Evolutionary conservation across 305 asterid species (phyloP), one percentile per base, ranked within the genome.

Genomic region (Fraxinus nigra): DNA sequence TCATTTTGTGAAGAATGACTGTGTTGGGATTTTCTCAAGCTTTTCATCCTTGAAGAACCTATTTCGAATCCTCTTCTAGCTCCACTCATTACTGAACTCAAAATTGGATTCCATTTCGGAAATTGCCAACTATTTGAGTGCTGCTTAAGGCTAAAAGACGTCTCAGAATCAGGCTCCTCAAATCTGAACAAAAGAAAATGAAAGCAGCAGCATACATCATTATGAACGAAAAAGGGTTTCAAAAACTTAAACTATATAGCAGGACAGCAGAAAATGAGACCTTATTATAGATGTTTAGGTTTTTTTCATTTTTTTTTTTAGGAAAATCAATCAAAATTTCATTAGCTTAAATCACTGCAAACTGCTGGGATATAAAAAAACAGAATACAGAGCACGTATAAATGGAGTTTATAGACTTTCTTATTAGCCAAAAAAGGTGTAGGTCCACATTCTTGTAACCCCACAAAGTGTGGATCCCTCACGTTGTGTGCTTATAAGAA

Each of bases 81-180:
- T 9, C 84, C 65, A 24, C 85, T 87, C 14, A 75, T 26, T 16
- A 87, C 35, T 28, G 91, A 84, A 72, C 87, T 81, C 28, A 88
- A 59, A 51, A 73, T 79, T 26, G 85, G 86, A 59, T 84, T 90
- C 79, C 48, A 82, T 35, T 79, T 48, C 1, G 80, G 76, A 78
- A 86, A 79, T 20, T 75, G 75, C 51, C 78, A 67, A 2, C 75
- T 77, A 28, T 79, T 76, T 1, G 81, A 35, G 46, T 48, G 81
- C n/a, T 61, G 2, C 8, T 72, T 82, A 0, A 13, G 16, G 82
- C 80, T 61, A 26, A 56, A 80, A 74, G 91, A 86, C 38, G 28
- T 84, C 69, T 86, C 91, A 5, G 90, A 83, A 78, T 79, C 79
- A 86, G 85, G 14, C 10, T 89, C 89, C 80, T 89, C 75, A 61